Evolutionary conservation across 2,329 filamentous ascomycete species (phyloP).

Genomic region (Xylariaceae sp.): DNA sequence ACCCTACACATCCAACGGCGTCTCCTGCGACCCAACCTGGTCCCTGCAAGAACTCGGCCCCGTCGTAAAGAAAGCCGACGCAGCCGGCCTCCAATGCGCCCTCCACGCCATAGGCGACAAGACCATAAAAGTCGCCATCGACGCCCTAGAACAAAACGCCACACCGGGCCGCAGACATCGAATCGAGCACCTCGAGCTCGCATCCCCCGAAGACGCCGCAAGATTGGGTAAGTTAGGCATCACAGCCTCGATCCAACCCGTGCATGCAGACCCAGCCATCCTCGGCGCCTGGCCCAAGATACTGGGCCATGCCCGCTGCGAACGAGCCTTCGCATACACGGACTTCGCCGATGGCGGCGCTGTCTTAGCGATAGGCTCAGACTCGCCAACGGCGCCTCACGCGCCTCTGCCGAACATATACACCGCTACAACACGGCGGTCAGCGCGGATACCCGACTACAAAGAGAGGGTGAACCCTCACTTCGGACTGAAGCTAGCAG

Average conservation of each 20-base stretch:
- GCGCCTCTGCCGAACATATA: conserved; percentile 41
- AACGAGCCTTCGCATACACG: conserved; percentile 57
- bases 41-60: conserved; percentile 44
- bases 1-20: conserved; percentile 49
- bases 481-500: conserved; percentile 37
- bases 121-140: conserved; percentile 53
- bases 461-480: conserved; percentile 37
- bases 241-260: conserved; percentile 54
- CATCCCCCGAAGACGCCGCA: conserved; percentile 48
- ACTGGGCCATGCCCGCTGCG: conserved; percentile 49
- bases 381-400: conserved; percentile 44
- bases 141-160: conserved; percentile 43
- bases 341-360: conserved; percentile 50
- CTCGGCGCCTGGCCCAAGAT: conserved; percentile 56
- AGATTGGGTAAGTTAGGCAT: conserved; percentile 55
- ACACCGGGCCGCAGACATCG: conserved; percentile 49
- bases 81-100: conserved; percentile 53
- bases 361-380: conserved; percentile 40
- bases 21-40: conserved; percentile 51
- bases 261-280: conserved; percentile 57
- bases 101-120: conserved; percentile 62
- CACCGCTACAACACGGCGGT: conserved; percentile 40
- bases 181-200: conserved; percentile 61
- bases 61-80: conserved; percentile 50
- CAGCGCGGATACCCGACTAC: conserved; percentile 37